Evolutionary conservation across 495 filamentous ascomycete genomes (phyloP).

Genomic region (Letharia lupina): DNA sequence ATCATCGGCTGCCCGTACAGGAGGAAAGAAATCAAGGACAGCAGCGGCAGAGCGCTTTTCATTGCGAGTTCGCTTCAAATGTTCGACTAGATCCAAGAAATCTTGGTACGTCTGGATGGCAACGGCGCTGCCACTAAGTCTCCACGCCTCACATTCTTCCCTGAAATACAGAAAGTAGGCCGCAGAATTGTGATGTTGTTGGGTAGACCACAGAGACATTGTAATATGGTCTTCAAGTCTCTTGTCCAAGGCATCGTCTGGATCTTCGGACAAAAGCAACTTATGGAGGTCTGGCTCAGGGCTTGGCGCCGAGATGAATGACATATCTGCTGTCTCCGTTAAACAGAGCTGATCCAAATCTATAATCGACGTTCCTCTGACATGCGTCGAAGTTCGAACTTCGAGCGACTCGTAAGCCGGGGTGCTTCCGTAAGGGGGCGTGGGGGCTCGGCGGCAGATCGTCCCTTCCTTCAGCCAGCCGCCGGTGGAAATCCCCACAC

Average conservation of each 20-base stretch:
- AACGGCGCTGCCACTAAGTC: background rate
- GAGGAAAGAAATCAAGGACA: slow-evolving; percentile 9
- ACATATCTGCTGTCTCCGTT: background rate
- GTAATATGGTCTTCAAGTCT: background rate
- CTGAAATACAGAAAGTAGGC: slow-evolving; percentile 10
- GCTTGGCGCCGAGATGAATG: background rate
- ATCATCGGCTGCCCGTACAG: background rate
- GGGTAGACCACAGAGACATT: background rate
- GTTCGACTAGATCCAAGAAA: slow-evolving; percentile 4
- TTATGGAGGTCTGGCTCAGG: background rate
- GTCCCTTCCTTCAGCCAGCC: background rate
- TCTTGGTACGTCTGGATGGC: slow-evolving; percentile 11
- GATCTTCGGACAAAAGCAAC: background rate
- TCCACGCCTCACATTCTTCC: slow-evolving; percentile 8
- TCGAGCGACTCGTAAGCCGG: too few species aligned
- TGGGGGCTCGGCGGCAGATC: background rate
- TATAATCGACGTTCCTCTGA: background rate
- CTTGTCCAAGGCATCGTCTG: background rate
- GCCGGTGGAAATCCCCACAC: background rate
- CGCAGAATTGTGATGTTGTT: background rate
- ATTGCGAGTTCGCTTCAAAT: slow-evolving; percentile 1
- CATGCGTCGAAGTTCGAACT: too few species aligned
- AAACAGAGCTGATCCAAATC: background rate
- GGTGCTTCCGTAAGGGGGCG: too few species aligned
- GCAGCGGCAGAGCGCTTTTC: background rate